Percentiles rank a stretch among this genome's conserved stretches.
Conservation (phyloP, 208 protist species). For the Crithidia sp. region DNA sequence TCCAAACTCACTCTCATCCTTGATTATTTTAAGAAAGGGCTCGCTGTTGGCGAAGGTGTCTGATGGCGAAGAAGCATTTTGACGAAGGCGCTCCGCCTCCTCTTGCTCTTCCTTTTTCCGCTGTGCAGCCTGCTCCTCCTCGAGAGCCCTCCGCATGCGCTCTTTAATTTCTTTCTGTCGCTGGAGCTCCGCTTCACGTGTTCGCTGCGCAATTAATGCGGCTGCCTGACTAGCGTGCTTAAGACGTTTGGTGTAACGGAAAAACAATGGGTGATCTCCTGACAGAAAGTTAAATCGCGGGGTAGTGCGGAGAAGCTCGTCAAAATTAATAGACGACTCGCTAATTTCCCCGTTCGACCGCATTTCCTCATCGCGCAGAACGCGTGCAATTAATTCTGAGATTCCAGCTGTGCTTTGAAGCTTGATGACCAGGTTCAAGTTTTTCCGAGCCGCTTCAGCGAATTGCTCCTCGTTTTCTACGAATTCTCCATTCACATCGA, state of each 20-base stretch:
- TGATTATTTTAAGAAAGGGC: slow-evolving; percentile 61
- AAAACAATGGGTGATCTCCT: slow-evolving; percentile 74
- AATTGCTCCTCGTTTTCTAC: slow-evolving; percentile 67
- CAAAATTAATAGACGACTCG: slow-evolving; percentile 43
- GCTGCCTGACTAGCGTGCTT: slow-evolving; percentile 56
- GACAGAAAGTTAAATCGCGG: slow-evolving; percentile 86
- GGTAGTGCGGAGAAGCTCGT: slow-evolving; percentile 74
- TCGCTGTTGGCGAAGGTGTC: slow-evolving; percentile 26
- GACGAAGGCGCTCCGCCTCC: slow-evolving; percentile 13
- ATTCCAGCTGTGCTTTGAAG: slow-evolving; percentile 68
- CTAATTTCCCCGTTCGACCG: slow-evolving; percentile 18
- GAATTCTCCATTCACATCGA: slow-evolving; percentile 78
- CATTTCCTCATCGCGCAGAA: slow-evolving; percentile 63
- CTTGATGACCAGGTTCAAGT: slow-evolving; percentile 70
- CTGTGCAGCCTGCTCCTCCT: slow-evolving; percentile 36
- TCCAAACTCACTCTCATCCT: slow-evolving; percentile 69
- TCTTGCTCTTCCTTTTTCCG: slow-evolving; percentile 36
- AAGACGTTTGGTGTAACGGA: slow-evolving; percentile 68
- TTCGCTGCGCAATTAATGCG: slow-evolving; percentile 61
- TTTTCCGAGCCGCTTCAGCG: slow-evolving; percentile 39
- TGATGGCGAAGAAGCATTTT: slow-evolving; percentile 13
- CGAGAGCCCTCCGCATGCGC: slow-evolving; percentile 47
- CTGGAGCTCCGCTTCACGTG: slow-evolving; percentile 62
- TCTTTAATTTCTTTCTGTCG: slow-evolving; percentile 60
- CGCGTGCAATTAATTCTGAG: slow-evolving; percentile 73